Evolutionary conservation across 2,329 filamentous ascomycete species (phyloP), one percentile per base, ranked within the genome.

Genomic region (Xylaria sp.): DNA sequence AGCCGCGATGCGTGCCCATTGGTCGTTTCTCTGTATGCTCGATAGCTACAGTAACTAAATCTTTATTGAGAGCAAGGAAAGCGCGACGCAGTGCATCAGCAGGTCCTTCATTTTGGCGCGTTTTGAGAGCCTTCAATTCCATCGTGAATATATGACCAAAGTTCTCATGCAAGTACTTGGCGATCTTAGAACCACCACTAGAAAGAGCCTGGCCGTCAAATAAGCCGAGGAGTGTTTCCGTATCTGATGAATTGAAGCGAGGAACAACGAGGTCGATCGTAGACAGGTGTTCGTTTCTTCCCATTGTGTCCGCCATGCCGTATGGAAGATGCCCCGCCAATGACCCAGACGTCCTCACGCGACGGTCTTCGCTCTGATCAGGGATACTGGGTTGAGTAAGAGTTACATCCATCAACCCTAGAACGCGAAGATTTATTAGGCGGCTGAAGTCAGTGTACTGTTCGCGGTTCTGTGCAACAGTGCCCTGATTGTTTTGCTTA

Each of bases 381-480:
- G 96, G 96, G 58, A 98, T 94, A 56, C 92, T 97, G 3, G 94
- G 93, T 56, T 95, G 94, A 20, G 93, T 98, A 71, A 98, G 88
- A 0, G 96, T 99, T 34, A 99, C 96, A 82, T 99, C 96, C 94
- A 99, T 99, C 76, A 99, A 82, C 31, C 96, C 96, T 46, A 99
- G 86, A 18, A 98, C 91, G 44, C 96, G 88, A 63, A 99, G 85
- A 76, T 97, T 95, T 61, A 87, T 85, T 52, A 99, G 85, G 0
- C 92, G 92, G 73, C 90, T 94, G 79, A 99, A 99, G 78, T 98
- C 95, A 0, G 95, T 97, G 66, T 85, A 97, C 81, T 83, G 93
- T 87, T 83, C 92, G 82, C 78, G 89, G 83, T 85, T 92, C 79
- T 80, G 87, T 76, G 79, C 84, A 72, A 77, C 85, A 77, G 78